A percentile compares a stretch with the other conserved stretches of the same genome.
These are phyloP conservation scores for Fraxinus platypoda DNA, from an alignment of 305 asterid species.

Conservation along the genomic window DNA sequence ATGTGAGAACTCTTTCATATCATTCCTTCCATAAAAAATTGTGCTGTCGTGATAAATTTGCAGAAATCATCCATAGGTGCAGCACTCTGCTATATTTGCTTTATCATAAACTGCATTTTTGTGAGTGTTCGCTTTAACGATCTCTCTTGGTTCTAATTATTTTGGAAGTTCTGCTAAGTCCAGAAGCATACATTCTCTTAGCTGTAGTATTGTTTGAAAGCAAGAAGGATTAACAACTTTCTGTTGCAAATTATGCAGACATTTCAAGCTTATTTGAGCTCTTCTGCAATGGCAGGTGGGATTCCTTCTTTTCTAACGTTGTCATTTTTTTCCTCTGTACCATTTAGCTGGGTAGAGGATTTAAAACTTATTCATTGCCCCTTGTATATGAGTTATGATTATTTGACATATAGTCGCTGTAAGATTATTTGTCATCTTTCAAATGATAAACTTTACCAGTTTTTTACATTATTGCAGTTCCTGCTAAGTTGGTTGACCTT, in stretches of 20 bases:
- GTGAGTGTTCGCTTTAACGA: background rate
- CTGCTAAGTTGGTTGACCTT: slow-evolving; percentile 64
- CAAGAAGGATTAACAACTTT: slow-evolving; percentile 2
- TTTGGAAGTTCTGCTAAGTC: background rate
- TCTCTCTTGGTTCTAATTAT: slow-evolving; percentile 7
- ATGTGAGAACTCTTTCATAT: background rate
- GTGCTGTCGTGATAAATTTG: background rate
- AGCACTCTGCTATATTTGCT: background rate
- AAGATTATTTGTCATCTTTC: slow-evolving; percentile 2
- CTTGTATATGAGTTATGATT: background rate
- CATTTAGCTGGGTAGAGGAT: slow-evolving; percentile 10
- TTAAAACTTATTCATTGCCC: background rate
- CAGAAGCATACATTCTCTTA: background rate
- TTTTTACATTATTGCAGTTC: slow-evolving; percentile 40
- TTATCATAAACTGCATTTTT: background rate
- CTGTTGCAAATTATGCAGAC: slow-evolving; percentile 45
- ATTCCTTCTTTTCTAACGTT: background rate
- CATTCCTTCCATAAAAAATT: background rate
- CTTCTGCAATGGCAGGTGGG: slow-evolving; percentile 66
- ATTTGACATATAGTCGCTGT: background rate
- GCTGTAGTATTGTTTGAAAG: background rate
- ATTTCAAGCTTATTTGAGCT: slow-evolving; percentile 42
- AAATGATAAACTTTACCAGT: slow-evolving; percentile 9
- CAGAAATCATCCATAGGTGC: background rate
- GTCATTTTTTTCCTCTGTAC: background rate